Percentiles rank a stretch among this genome's conserved stretches.
phyloP scores from a whole-genome alignment of 768 basidiomycete genomes.

The Lyophyllum shimeji region DNA sequence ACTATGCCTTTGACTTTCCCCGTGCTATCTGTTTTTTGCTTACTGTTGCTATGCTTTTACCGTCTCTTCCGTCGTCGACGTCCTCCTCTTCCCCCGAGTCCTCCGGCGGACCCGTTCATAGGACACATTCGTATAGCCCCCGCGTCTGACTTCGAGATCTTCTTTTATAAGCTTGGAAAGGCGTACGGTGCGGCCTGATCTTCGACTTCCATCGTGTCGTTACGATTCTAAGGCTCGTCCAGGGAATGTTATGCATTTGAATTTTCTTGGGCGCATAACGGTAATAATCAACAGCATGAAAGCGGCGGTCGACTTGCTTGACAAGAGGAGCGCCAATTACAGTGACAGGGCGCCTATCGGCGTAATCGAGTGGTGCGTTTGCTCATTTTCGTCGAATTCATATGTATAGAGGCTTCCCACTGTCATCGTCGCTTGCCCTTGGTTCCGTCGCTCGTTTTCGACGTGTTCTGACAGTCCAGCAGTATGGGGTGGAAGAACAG shows the following conservation, averaged over 20 bases:
- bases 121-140: slow-evolving; percentile 7
- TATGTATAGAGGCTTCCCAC: no score
- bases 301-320: slow-evolving; percentile 39
- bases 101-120: slow-evolving; percentile 8
- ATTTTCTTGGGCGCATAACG: slow-evolving; percentile 19
- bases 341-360: no score
- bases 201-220: not conserved
- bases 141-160: not conserved
- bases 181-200: not conserved
- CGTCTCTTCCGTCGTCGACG: no score
- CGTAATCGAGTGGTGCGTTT: no score
- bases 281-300: slow-evolving; percentile 33
- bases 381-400: no score
- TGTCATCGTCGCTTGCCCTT: slow-evolving; percentile 20
- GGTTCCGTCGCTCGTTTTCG: no score
- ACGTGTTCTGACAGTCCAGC: no score
- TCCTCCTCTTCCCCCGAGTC: slow-evolving; percentile 10
- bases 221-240: not conserved
- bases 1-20: no score
- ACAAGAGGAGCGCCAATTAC: slow-evolving; percentile 38
- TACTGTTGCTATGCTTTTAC: no score
- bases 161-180: slow-evolving; percentile 9
- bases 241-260: slow-evolving; percentile 21
- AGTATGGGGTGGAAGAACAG: slow-evolving; percentile 12
- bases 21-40: no score